Conservation (phyloP, 1,139 yeast species). For the Scheffersomyces titani region DNA sequence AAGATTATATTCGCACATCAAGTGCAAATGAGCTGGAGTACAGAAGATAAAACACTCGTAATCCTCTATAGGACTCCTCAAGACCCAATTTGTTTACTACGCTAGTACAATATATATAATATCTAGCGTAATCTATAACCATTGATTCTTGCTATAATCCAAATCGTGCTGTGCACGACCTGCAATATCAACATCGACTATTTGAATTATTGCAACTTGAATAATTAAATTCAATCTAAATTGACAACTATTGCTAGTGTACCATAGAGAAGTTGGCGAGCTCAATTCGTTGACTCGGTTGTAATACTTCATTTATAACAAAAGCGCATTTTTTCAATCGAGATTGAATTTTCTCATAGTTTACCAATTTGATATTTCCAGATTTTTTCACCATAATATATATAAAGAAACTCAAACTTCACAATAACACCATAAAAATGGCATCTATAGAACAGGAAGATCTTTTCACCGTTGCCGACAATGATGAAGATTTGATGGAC, state of each 20-base stretch:
- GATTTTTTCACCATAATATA: neutral
- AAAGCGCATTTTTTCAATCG: neutral
- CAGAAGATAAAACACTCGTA: too few relatives aligned
- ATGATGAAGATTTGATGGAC: constrained; percentile 12
- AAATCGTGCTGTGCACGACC: neutral
- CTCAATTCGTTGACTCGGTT: neutral
- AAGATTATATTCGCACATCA: too few relatives aligned
- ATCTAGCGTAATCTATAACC: neutral
- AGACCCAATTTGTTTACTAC: too few relatives aligned
- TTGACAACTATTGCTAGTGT: neutral
- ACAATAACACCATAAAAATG: constrained; percentile 2
- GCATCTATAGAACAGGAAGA: constrained; percentile 19
- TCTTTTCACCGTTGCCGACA: constrained; percentile 12
- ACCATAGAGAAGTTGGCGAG: neutral
- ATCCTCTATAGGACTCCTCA: too few relatives aligned
- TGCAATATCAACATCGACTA: neutral
- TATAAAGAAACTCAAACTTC: neutral
- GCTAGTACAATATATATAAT: neutral
- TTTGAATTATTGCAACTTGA: neutral
- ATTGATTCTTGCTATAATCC: neutral
- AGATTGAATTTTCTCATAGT: neutral
- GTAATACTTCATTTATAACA: neutral
- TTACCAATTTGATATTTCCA: neutral
- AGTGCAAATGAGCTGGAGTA: too few relatives aligned
- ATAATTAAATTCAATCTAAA: neutral